These are phyloP conservation scores for Clonostachys byssicola DNA, from an alignment of 2,329 filamentous ascomycete species.

Conservation along the genomic window DNA sequence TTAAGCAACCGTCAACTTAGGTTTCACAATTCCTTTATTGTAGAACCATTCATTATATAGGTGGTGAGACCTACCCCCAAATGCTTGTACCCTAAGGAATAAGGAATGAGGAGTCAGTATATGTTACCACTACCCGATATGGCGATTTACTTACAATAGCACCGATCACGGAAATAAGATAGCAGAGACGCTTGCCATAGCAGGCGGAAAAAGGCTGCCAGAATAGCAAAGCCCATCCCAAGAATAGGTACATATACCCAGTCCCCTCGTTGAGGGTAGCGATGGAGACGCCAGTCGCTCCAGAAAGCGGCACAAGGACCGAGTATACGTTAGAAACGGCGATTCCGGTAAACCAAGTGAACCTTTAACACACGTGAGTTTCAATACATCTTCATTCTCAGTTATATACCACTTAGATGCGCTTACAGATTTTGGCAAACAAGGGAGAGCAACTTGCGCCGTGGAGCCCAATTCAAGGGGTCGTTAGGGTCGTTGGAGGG, in stretches of 20 bases:
- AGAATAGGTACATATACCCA: constrained; percentile 35
- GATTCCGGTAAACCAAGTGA: constrained; percentile 33
- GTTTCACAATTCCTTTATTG: no score
- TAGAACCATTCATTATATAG: no score
- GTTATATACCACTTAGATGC: not conserved
- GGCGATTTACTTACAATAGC: constrained; percentile 13
- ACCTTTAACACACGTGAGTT: constrained; percentile 13
- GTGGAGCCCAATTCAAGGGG: constrained; percentile 43
- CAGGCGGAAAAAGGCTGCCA: constrained; percentile 42
- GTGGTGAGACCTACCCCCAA: not conserved
- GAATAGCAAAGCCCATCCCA: constrained; percentile 37
- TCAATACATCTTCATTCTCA: no score
- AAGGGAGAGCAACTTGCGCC: constrained; percentile 28
- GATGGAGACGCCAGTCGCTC: constrained; percentile 21
- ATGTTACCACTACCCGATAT: not conserved
- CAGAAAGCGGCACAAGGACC: constrained; percentile 26
- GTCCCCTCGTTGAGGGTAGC: constrained; percentile 30
- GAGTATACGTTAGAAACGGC: constrained; percentile 32
- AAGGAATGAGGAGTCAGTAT: not conserved
- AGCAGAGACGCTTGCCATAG: constrained; percentile 35
- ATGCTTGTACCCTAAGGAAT: not conserved
- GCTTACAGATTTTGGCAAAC: constrained; percentile 21
- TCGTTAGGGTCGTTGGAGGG: constrained; percentile 49
- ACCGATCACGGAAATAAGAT: constrained; percentile 27
- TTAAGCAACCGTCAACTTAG: no score